Conservation (phyloP, 2,329 filamentous ascomycete species). For the Xylaria arbuscula region DNA sequence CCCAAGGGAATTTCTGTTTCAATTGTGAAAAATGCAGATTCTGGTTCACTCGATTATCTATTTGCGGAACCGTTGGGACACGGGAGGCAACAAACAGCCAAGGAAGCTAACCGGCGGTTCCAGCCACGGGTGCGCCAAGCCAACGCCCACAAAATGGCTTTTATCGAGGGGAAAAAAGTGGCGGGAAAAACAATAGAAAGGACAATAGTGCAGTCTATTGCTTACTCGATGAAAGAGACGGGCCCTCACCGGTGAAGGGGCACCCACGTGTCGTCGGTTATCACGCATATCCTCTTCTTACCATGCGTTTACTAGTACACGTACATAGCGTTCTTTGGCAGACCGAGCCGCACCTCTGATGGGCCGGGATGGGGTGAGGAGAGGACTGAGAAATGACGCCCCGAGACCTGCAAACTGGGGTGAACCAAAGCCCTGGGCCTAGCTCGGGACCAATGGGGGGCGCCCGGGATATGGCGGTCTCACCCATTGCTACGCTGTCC, state of each 20-base stretch:
- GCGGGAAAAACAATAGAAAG: conserved; percentile 24
- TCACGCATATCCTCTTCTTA: conserved; percentile 1
- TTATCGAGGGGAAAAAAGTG: conserved; percentile 15
- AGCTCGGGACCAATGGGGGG: conserved; percentile 28
- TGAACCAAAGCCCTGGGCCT: conserved; percentile 35
- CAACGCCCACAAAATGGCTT: conserved; percentile 10
- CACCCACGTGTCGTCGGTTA: conserved; percentile 24
- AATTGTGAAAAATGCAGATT: not conserved
- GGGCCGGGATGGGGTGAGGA: not conserved
- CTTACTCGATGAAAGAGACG: conserved; percentile 23
- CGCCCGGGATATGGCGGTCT: conserved; percentile 10
- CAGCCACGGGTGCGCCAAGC: conserved; percentile 29
- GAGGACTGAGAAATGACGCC: conserved; percentile 20
- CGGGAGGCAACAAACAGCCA: conserved; percentile 2
- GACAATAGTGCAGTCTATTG: conserved; percentile 36
- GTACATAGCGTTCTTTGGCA: conserved; percentile 4
- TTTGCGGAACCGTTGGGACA: conserved; percentile 28
- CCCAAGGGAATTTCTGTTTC: not conserved
- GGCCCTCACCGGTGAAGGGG: conserved; percentile 23
- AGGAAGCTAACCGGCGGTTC: not conserved
- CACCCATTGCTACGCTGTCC: conserved; percentile 31
- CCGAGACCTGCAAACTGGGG: conserved; percentile 33
- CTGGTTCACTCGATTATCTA: conserved; percentile 1
- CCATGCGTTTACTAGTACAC: conserved; percentile 5
- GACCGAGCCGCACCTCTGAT: conserved; percentile 31